Evolutionary conservation across 139 green algal species (phyloP).

Genomic region (Coelastrella sp.): DNA sequence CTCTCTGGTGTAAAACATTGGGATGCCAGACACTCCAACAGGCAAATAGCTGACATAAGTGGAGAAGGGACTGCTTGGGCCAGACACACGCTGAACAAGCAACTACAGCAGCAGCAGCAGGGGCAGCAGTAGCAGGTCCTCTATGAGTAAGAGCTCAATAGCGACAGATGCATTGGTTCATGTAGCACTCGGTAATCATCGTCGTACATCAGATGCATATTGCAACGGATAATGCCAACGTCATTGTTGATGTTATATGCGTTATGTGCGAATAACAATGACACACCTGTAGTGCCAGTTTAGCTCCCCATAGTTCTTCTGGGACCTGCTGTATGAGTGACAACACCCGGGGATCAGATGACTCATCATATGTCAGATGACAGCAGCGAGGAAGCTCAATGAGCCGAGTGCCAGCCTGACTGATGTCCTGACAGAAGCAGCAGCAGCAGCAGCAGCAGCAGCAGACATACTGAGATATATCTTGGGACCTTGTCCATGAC

Average conservation of each 20-base stretch:
- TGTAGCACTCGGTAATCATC: too few species aligned
- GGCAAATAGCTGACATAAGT: conserved; percentile 80
- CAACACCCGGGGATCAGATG: conserved; percentile 64
- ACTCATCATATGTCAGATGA: conserved; percentile 76
- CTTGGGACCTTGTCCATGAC: too few species aligned
- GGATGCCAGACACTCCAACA: conserved; percentile 73
- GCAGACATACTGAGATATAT: neutral
- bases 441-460: conserved; percentile 4
- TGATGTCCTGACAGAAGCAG: conserved; percentile 19
- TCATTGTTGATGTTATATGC: too few species aligned
- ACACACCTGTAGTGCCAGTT: conserved; percentile 51
- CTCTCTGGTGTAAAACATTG: conserved; percentile 79
- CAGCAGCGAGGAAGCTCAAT: conserved; percentile 53
- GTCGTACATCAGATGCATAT: too few species aligned
- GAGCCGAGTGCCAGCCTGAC: conserved; percentile 33
- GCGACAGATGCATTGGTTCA: too few species aligned
- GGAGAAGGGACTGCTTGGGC: conserved; percentile 56
- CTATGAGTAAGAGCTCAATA: too few species aligned
- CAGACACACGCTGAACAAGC: conserved; percentile 65
- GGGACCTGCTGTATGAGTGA: conserved; percentile 75
- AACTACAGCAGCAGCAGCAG: conserved; percentile 52
- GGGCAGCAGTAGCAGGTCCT: too few species aligned
- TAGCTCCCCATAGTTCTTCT: conserved; percentile 82
- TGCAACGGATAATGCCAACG: too few species aligned
- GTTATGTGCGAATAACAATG: neutral